Percentiles rank a stretch among this genome's conserved stretches.
phyloP scores from a whole-genome alignment of 139 green algal genomes.

The Chlamydomonas sp. region DNA sequence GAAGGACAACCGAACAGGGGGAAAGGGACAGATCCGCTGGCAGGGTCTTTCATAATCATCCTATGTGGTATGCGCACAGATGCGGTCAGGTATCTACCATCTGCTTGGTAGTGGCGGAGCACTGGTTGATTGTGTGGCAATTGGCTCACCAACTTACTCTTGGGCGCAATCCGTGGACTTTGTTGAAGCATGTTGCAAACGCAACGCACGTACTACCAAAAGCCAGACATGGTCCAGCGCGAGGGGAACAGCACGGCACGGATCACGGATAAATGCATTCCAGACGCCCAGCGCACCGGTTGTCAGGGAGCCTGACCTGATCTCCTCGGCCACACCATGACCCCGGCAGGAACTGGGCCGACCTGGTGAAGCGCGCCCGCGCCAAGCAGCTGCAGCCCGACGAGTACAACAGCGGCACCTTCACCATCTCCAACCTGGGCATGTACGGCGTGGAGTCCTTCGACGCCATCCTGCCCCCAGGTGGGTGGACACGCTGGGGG shows the following conservation, averaged over 20 bases:
- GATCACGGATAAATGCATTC: not conserved
- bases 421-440: slow-evolving; percentile 99
- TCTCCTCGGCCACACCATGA: not conserved
- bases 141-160: too few species aligned
- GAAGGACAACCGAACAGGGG: too few species aligned
- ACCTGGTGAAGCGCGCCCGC: slow-evolving; percentile 93
- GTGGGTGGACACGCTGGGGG: slow-evolving; percentile 41
- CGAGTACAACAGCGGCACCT: slow-evolving; percentile 92
- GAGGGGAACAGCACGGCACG: not conserved
- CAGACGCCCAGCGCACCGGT: not conserved
- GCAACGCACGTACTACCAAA: too few species aligned
- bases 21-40: too few species aligned
- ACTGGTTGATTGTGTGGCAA: too few species aligned
- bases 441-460: slow-evolving; percentile 98
- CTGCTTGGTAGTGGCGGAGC: too few species aligned
- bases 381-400: slow-evolving; percentile 90
- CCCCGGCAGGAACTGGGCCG: slow-evolving; percentile 61
- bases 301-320: not conserved
- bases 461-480: slow-evolving; percentile 95
- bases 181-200: too few species aligned
- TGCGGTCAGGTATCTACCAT: too few species aligned
- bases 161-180: too few species aligned
- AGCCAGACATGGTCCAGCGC: not conserved
- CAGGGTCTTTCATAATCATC: too few species aligned
- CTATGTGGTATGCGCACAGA: too few species aligned